phyloP scores from a whole-genome alignment of 768 basidiomycete species.

The Leucogyrophana mollusca region DNA sequence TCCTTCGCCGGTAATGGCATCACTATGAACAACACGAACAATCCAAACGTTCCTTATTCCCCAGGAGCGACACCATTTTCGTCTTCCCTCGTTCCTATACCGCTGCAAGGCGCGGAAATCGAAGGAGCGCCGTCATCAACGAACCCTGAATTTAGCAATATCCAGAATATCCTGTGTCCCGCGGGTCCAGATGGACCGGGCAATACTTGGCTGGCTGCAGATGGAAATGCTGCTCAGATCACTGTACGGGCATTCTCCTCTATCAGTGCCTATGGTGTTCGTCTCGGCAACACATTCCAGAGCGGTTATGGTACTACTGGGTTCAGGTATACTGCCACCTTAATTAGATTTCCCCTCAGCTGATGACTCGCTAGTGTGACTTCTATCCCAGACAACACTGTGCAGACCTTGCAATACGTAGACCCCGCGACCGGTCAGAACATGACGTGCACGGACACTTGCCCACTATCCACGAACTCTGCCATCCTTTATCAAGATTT shows the following conservation, averaged over 20 bases:
- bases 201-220: conserved; percentile 81
- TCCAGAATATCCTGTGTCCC: conserved; percentile 81
- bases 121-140: conserved; percentile 64
- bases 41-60: conserved; percentile 85
- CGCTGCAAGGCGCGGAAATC: conserved; percentile 56
- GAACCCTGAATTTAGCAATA: conserved; percentile 57
- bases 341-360: conserved; percentile 12
- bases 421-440: conserved; percentile 77
- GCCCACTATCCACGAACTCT: conserved; percentile 78
- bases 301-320: conserved; percentile 78
- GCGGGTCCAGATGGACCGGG: conserved; percentile 76
- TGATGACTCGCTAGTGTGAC: conserved; percentile 55
- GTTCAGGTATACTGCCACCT: conserved; percentile 64
- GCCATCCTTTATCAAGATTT: conserved; percentile 91
- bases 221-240: conserved; percentile 69
- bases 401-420: conserved; percentile 72
- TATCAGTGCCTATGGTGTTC: conserved; percentile 74
- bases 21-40: conserved; percentile 61
- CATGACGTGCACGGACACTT: conserved; percentile 71
- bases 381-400: conserved; percentile 85
- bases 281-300: conserved; percentile 90
- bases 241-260: conserved; percentile 75
- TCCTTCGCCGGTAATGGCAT: conserved; percentile 57
- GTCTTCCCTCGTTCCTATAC: conserved; percentile 83
- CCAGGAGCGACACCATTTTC: conserved; percentile 82